phyloP scores from a whole-genome alignment of 192 early-diverging fungal genomes.

The Backusella westeae region DNA sequence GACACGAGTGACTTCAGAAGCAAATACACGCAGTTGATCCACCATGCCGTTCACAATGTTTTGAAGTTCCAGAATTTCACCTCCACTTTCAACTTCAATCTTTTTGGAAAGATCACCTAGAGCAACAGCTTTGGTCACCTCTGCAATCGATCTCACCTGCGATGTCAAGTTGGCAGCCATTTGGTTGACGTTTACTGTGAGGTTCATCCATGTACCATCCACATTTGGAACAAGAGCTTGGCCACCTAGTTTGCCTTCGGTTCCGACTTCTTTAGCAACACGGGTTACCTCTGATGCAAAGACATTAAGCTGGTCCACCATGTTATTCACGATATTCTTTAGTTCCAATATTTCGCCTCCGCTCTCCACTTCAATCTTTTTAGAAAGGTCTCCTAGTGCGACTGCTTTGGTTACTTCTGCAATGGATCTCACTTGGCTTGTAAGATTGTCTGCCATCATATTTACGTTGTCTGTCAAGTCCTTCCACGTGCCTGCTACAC shows the following conservation, averaged over 20 bases:
- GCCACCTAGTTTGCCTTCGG: constrained; percentile 50
- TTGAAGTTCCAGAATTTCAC: constrained; percentile 61
- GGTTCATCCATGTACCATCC: constrained; percentile 40
- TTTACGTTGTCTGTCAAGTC: constrained; percentile 50
- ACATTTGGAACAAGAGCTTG: constrained; percentile 43
- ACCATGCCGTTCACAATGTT: constrained; percentile 66
- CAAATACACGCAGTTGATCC: constrained; percentile 63
- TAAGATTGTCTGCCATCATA: constrained; percentile 49
- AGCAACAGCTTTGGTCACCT: constrained; percentile 59
- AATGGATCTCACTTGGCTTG: constrained; percentile 46
- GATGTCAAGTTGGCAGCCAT: constrained; percentile 40
- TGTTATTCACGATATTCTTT: constrained; percentile 69
- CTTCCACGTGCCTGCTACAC: constrained; percentile 40
- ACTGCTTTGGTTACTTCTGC: constrained; percentile 59
- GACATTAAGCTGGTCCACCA: constrained; percentile 54
- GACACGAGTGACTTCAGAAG: constrained; percentile 67
- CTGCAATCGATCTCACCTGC: constrained; percentile 54
- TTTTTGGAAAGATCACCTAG: constrained; percentile 55
- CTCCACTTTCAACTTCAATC: constrained; percentile 45
- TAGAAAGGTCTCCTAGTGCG: constrained; percentile 61
- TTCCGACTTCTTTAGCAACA: constrained; percentile 68
- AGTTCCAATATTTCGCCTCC: constrained; percentile 69
- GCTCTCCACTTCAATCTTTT: constrained; percentile 63
- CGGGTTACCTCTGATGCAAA: constrained; percentile 62
- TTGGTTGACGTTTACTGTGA: constrained; percentile 40